These are phyloP conservation scores for Leccinum boreale DNA, from an alignment of 768 basidiomycete genomes.

Conservation along the genomic window DNA sequence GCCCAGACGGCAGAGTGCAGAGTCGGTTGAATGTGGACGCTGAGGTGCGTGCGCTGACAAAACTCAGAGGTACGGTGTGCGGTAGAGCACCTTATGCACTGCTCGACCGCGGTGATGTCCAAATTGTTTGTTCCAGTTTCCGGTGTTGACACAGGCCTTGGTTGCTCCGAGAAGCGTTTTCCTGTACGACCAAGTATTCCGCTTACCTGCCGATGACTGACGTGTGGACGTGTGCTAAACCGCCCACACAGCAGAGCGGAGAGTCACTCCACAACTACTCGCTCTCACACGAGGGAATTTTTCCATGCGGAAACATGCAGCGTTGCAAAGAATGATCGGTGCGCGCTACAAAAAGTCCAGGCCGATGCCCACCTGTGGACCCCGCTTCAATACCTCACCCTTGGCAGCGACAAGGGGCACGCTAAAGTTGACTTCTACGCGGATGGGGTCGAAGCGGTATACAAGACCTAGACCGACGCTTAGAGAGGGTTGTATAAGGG, in stretches of 20 bases:
- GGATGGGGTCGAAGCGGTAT: conserved; percentile 76
- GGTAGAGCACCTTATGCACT: too few relatives aligned
- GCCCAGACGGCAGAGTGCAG: too few relatives aligned
- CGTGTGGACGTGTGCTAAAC: not conserved
- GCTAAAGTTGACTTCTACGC: conserved; percentile 88
- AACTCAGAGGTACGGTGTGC: too few relatives aligned
- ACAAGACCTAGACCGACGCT: conserved; percentile 82
- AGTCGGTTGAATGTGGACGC: too few relatives aligned
- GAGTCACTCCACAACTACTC: not conserved
- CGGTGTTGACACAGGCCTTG: too few relatives aligned
- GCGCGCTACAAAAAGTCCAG: conserved; percentile 62
- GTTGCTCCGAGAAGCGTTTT: too few relatives aligned
- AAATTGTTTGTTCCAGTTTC: too few relatives aligned
- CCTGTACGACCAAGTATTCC: too few relatives aligned
- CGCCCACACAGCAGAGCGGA: not conserved
- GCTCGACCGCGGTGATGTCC: too few relatives aligned
- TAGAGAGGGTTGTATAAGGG: conserved; percentile 50
- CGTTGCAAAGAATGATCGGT: conserved; percentile 3
- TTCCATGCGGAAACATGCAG: not conserved
- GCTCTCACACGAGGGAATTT: not conserved
- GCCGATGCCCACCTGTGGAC: conserved; percentile 79
- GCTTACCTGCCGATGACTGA: not conserved
- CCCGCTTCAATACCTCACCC: conserved; percentile 64
- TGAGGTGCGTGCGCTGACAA: too few relatives aligned
- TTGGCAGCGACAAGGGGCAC: conserved; percentile 70